A percentile compares a stretch with the other conserved stretches of the same genome.
Evolutionary conservation across 345 rosid genomes (phyloP).

Genomic region (Populus alba): DNA sequence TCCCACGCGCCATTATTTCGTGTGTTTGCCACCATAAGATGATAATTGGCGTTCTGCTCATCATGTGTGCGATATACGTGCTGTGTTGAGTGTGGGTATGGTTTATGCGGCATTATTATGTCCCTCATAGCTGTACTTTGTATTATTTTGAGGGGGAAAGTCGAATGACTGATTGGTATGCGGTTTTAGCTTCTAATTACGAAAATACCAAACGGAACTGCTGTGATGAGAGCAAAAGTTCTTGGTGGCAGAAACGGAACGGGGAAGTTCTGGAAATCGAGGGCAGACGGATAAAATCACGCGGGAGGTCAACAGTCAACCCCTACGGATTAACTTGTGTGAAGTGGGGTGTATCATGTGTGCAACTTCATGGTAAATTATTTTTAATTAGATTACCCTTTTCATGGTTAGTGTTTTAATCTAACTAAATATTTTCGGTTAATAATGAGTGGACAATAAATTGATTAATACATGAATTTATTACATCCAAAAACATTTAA

Average conservation of each 20-base stretch:
- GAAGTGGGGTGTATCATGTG: not conserved
- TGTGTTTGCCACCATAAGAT: not conserved
- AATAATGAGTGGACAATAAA: no score
- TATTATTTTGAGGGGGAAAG: slow-evolving; percentile 29
- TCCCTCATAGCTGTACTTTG: slow-evolving; percentile 38
- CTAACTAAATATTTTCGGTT: no score
- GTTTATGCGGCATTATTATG: slow-evolving; percentile 31
- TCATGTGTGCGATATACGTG: slow-evolving; percentile 6
- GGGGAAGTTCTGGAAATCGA: slow-evolving; percentile 20
- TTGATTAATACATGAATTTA: no score
- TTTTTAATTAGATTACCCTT: not conserved
- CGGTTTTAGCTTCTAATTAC: not conserved
- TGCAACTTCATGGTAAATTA: not conserved
- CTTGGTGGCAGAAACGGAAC: slow-evolving; percentile 51
- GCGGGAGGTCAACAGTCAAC: slow-evolving; percentile 58
- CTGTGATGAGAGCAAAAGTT: not conserved
- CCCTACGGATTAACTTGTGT: not conserved
- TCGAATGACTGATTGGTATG: not conserved
- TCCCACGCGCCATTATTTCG: slow-evolving; percentile 21
- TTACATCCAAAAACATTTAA: no score
- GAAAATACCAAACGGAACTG: not conserved
- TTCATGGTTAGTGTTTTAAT: not conserved
- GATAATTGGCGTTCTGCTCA: not conserved
- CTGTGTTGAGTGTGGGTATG: slow-evolving; percentile 14
- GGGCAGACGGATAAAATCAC: slow-evolving; percentile 28